These are phyloP conservation scores for Periconia sp. DNA, from an alignment of 2,329 filamentous ascomycete species.

Conservation along the genomic window DNA sequence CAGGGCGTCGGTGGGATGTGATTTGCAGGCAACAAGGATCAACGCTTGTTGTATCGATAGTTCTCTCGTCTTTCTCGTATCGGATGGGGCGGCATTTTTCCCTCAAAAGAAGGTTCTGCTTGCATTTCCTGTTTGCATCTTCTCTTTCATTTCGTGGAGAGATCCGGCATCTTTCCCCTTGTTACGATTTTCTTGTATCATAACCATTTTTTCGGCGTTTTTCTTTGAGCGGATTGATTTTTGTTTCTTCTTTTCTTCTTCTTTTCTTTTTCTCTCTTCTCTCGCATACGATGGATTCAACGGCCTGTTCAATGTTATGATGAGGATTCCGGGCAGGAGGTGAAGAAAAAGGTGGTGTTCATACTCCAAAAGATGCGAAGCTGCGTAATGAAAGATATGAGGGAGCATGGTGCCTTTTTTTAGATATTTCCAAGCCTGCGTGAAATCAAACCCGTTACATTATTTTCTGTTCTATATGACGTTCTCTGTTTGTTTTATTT, in stretches of 20 bases:
- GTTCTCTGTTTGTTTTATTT: too few relatives aligned
- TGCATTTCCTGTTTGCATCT: slow-evolving; percentile 28
- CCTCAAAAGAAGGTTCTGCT: slow-evolving; percentile 31
- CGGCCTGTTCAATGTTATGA: slow-evolving; percentile 11
- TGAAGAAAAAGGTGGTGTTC: slow-evolving; percentile 23
- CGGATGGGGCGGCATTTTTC: slow-evolving; percentile 21
- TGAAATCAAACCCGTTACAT: neutral
- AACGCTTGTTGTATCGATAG: slow-evolving; percentile 36
- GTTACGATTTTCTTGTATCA: slow-evolving; percentile 25
- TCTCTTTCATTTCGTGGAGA: slow-evolving; percentile 7
- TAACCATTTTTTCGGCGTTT: slow-evolving; percentile 28
- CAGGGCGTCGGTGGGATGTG: slow-evolving; percentile 37
- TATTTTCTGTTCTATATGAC: too few relatives aligned
- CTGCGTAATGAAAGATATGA: slow-evolving; percentile 30
- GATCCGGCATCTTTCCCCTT: slow-evolving; percentile 4
- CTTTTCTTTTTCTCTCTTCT: slow-evolving; percentile 3
- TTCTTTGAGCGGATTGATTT: neutral
- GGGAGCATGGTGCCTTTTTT: slow-evolving; percentile 5
- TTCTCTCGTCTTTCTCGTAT: slow-evolving; percentile 12
- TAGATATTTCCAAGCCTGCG: neutral
- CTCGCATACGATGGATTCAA: slow-evolving; percentile 14
- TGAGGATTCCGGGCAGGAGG: slow-evolving; percentile 6
- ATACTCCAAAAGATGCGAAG: slow-evolving; percentile 2
- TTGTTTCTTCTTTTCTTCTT: neutral
- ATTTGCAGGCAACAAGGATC: slow-evolving; percentile 22